A percentile compares a stretch with the other conserved stretches of the same genome.
Evolutionary conservation across 1,284 basidiomycete species (phyloP).

Genomic region (Puccinia horiana): DNA sequence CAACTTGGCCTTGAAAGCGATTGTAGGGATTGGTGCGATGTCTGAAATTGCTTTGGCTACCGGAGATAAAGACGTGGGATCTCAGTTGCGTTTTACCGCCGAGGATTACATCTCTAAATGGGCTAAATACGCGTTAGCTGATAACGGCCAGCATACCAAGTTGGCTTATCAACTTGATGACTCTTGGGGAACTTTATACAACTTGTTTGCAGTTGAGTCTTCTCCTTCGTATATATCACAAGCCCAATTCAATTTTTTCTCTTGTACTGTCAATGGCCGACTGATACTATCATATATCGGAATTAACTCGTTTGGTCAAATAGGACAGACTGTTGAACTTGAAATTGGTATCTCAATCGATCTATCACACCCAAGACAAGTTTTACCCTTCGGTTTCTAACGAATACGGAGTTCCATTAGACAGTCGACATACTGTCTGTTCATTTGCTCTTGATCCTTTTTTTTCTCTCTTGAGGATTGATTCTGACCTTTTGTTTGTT

Average conservation of each 20-base stretch:
- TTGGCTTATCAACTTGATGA: slow-evolving; percentile 58
- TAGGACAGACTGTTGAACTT: slow-evolving; percentile 58
- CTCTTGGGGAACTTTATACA: slow-evolving; percentile 58
- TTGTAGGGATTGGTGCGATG: slow-evolving; percentile 57
- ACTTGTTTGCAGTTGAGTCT: slow-evolving; percentile 55
- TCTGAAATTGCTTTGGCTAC: slow-evolving; percentile 54
- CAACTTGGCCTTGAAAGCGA: slow-evolving; percentile 58
- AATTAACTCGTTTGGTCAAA: slow-evolving; percentile 26
- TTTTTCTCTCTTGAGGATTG: no score
- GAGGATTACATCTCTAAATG: slow-evolving; percentile 55
- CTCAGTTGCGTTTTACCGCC: slow-evolving; percentile 54
- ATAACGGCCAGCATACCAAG: slow-evolving; percentile 56
- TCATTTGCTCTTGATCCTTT: slow-evolving; percentile 53
- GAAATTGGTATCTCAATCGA: slow-evolving; percentile 55
- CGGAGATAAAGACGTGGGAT: slow-evolving; percentile 53
- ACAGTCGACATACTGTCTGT: slow-evolving; percentile 58
- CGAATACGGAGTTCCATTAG: slow-evolving; percentile 58
- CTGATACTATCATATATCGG: no score
- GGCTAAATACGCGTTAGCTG: slow-evolving; percentile 50
- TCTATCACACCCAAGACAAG: slow-evolving; percentile 57
- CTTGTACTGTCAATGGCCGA: no score
- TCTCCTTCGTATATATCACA: no score
- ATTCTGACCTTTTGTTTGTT: not conserved
- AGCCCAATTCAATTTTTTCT: no score
- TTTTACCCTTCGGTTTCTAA: slow-evolving; percentile 56